Base-by-base conservation (phyloP, 1,139 yeast genomes). In the Lizanozyma gosingica region DNA sequence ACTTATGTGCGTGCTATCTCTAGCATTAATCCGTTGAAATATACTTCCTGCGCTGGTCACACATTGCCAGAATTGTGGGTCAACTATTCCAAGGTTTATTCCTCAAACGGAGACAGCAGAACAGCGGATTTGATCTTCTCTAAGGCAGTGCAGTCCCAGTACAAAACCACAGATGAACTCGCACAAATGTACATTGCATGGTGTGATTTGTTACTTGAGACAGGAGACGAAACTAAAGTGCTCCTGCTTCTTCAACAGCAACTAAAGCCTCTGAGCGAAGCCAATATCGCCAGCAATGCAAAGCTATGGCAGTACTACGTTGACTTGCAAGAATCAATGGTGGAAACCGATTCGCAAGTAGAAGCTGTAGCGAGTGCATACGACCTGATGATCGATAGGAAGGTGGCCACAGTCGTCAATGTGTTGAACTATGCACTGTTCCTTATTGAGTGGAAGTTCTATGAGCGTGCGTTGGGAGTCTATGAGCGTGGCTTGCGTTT, bases 241-340 rank as follows among this genome's bases (percentile, higher is more conserved):
- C 6, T 22, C 11, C 29, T 6, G 29, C 6, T 22, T 22, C 29
- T 22, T 6, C 9, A 22, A 6, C 9, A 22, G 9, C 6, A 6
- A 22, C 11, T 22, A 22, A 22, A 22, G 29, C 9, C 6, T 11
- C 29, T 22, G 29, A 22, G 29, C 11, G 42, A 52, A 17, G 63
- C 71, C 29, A 60, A 86, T 18, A 52, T 83, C 3, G 79, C 75
- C 52, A 80, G 76, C 49, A 78, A 85, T 3, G 62, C 66, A 39
- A 75, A 73, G 43, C 58, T 87, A 3, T 88, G 96, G 96, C 62
- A 76, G 4, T 77, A 78, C 46, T 86, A 84, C 53, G 59, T 87
- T 33, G 96, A 87, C 52, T 57, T 86, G 18, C 67, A 83, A 16
- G 94, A 85, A 56, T 73, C 85, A 17, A 63, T 73, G 36, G 43